These are phyloP conservation scores for Avicennia marina DNA, from an alignment of 257 asterid genomes.

Conservation along the genomic window DNA sequence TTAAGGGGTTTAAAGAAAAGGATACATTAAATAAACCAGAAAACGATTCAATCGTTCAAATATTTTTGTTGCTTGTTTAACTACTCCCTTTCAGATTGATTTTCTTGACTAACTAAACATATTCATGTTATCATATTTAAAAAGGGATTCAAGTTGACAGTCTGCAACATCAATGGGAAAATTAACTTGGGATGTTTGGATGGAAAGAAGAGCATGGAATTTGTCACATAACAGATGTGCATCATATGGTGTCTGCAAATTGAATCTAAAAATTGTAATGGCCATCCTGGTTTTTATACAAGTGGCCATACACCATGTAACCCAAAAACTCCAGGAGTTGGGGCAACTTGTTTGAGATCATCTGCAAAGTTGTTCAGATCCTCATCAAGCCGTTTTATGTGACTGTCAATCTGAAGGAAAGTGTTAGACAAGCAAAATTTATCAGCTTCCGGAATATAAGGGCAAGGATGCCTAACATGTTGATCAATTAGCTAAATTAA, in stretches of 20 bases:
- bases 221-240: not conserved
- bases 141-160: not conserved
- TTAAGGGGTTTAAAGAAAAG: not conserved
- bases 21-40: not conserved
- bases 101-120: too few species aligned
- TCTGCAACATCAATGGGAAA: not conserved
- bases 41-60: not conserved
- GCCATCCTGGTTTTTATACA: not conserved
- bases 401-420: conserved; percentile 81
- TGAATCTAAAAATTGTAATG: not conserved
- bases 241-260: not conserved
- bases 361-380: conserved; percentile 85
- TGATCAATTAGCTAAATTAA: conserved; percentile 11
- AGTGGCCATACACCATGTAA: not conserved
- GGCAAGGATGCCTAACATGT: conserved; percentile 6
- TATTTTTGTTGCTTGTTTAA: not conserved
- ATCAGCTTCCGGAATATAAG: conserved; percentile 11
- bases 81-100: not conserved
- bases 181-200: conserved; percentile 4
- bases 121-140: not conserved
- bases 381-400: conserved; percentile 84
- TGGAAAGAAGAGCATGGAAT: conserved; percentile 4
- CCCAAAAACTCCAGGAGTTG: conserved; percentile 13
- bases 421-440: conserved; percentile 9
- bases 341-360: conserved; percentile 87